Percentiles rank a stretch among this genome's conserved stretches.
phyloP scores from a whole-genome alignment of 73 alveolate species.

The Paraurostyla sp. region DNA sequence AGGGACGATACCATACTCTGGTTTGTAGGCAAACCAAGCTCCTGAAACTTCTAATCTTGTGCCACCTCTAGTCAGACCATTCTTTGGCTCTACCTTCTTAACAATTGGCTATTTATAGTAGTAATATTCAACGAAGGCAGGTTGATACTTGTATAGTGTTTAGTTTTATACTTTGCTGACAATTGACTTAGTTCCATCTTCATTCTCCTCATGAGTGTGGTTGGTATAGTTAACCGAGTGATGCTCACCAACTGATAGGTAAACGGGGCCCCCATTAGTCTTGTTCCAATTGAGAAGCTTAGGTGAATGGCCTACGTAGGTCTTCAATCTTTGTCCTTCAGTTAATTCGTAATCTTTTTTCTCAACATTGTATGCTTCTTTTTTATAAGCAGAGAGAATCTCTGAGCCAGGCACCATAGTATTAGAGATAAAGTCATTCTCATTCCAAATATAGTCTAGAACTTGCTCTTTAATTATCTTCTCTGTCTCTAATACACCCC shows the following conservation, averaged over 20 bases:
- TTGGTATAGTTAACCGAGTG: slow-evolving; percentile 14
- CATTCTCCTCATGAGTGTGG: slow-evolving; percentile 5
- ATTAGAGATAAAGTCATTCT: neutral
- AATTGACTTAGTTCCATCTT: slow-evolving; percentile 4
- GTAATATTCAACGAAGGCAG: slow-evolving; percentile 79
- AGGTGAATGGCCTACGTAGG: slow-evolving; percentile 58
- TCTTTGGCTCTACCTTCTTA: slow-evolving; percentile 88
- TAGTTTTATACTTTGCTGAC: neutral
- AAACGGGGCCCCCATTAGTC: slow-evolving; percentile 85
- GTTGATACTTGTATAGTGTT: slow-evolving; percentile 34
- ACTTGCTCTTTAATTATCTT: slow-evolving; percentile 46
- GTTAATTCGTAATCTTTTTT: slow-evolving; percentile 43
- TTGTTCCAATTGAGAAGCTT: slow-evolving; percentile 61
- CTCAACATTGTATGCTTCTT: slow-evolving; percentile 53
- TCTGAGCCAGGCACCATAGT: slow-evolving; percentile 27
- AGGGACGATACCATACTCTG: slow-evolving; percentile 90
- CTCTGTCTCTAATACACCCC: slow-evolving; percentile 91
- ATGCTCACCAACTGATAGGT: slow-evolving; percentile 76
- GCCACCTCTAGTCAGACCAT: slow-evolving; percentile 90
- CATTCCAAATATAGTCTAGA: slow-evolving; percentile 45
- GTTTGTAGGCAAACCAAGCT: slow-evolving; percentile 90
- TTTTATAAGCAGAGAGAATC: slow-evolving; percentile 27
- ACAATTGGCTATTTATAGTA: slow-evolving; percentile 88
- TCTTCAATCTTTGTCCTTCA: slow-evolving; percentile 58
- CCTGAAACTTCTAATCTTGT: slow-evolving; percentile 86